Evolutionary conservation across 495 filamentous ascomycete genomes (phyloP), one percentile per base, ranked within the genome.

Genomic region (Thermothielavioides terrestris): DNA sequence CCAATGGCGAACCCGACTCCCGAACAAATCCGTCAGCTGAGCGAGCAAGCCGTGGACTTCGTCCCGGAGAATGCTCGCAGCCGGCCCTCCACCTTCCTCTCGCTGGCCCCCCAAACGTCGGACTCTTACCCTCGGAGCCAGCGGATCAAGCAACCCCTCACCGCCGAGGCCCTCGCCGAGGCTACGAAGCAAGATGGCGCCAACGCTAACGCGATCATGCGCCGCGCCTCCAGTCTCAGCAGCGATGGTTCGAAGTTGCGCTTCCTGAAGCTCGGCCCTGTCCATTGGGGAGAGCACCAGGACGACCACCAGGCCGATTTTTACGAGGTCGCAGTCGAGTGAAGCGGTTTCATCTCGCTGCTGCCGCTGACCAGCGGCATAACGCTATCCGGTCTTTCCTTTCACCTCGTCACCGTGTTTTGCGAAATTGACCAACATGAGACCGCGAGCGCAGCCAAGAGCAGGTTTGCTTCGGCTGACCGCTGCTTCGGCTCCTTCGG

Each of bases 261-360:
- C 46, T 70, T 74, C 69, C 67, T 76, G 38, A 71, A 69, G 58
- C 70, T 75, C 42, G 68, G 68, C n/a, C 71, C 71, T 25, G 71
- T 75, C 55, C 69, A 73, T 65, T 75, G 61, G 55, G 71, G 71
- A 49, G 70, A 73, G 63, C 69, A 72, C 61, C 64, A 57, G 31
- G 68, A 62, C 45, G 67, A 64, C 44, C 54, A 63, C 67, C 68
- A 68, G 59, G 62, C 57, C 17, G 72, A 75, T 60, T 73, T 59
- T 56, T 60, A 66, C 55, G 70, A 73, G 58, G 66, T 69, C 26
- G 66, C 62, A 11, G 60, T 72, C 55, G 66, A 74, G 61, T 57
- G 62, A 58, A 68, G 46, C n/a, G 14, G 26, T 14, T 44, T 50
- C 4, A 21, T 39, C 23, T n/a, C 14, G 18, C 20, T 26, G 21